Percentiles rank a stretch among this genome's conserved stretches.
These are phyloP conservation scores for Obelidium mucronatum DNA, from an alignment of 192 early-diverging fungal genomes.

Conservation along the genomic window DNA sequence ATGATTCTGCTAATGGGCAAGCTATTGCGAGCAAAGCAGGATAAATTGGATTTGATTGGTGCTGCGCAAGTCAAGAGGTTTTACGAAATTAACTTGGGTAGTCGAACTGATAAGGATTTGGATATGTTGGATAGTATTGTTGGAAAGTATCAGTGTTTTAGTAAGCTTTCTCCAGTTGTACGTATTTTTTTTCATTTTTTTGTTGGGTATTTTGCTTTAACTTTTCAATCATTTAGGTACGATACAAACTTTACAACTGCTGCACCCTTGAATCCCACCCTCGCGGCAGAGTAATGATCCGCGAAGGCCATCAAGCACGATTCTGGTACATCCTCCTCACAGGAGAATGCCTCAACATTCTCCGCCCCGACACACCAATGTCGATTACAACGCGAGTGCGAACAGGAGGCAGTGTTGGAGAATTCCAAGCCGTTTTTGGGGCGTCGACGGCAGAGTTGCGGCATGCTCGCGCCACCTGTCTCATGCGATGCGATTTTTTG, in stretches of 20 bases:
- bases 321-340: conserved; percentile 33
- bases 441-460: background rate
- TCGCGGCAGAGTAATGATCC: conserved; percentile 33
- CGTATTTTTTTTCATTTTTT: background rate
- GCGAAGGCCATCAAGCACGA: conserved; percentile 32
- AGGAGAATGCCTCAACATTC: conserved; percentile 33
- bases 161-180: conserved; percentile 35
- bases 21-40: conserved; percentile 6
- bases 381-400: conserved; percentile 18
- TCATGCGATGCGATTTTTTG: conserved; percentile 31
- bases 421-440: conserved; percentile 12
- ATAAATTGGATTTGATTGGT: conserved; percentile 28
- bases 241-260: conserved; percentile 42
- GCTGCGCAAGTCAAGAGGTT: conserved; percentile 24
- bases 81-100: conserved; percentile 16
- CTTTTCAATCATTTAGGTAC: background rate
- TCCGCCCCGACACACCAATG: conserved; percentile 34
- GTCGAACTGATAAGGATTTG: conserved; percentile 27
- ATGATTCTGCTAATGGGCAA: background rate
- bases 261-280: conserved; percentile 32
- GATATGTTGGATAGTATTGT: conserved; percentile 32
- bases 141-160: conserved; percentile 30
- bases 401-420: conserved; percentile 30
- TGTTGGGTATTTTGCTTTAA: background rate
- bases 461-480: conserved; percentile 29